Conservation (phyloP, 176 grass and related monocot genomes). For the Alloteropsis semialata region DNA sequence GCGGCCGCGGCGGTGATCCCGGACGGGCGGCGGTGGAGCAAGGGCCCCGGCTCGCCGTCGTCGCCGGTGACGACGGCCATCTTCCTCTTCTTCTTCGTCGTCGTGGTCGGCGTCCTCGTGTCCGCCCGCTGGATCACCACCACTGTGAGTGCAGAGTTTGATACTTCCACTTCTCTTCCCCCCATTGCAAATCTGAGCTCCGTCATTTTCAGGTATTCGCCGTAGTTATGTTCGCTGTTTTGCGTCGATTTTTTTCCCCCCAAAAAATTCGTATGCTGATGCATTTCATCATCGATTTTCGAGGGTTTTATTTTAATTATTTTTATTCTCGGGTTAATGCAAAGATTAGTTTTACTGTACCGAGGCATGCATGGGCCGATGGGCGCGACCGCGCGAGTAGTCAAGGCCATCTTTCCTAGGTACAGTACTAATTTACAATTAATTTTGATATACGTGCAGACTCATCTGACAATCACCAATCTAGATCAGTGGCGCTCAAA, state of each 20-base stretch:
- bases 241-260: neutral
- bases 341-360: neutral
- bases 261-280: neutral
- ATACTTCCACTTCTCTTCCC: neutral
- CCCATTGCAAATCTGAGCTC: neutral
- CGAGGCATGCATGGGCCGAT: neutral
- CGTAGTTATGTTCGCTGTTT: neutral
- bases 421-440: neutral
- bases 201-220: neutral
- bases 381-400: neutral
- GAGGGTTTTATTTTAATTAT: neutral
- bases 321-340: neutral
- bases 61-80: slow-evolving; percentile 45
- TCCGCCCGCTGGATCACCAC: slow-evolving; percentile 56
- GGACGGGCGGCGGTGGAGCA: slow-evolving; percentile 40
- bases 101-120: slow-evolving; percentile 51
- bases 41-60: neutral
- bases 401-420: neutral
- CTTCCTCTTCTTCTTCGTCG: slow-evolving; percentile 59
- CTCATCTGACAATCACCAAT: slow-evolving; percentile 42
- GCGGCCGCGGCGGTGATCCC: neutral
- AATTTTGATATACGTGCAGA: slow-evolving; percentile 22
- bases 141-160: slow-evolving; percentile 22
- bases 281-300: neutral
- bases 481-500: slow-evolving; percentile 50